Conservation (phyloP, 2,329 filamentous ascomycete species). For the Bipolaris zeicola region DNA sequence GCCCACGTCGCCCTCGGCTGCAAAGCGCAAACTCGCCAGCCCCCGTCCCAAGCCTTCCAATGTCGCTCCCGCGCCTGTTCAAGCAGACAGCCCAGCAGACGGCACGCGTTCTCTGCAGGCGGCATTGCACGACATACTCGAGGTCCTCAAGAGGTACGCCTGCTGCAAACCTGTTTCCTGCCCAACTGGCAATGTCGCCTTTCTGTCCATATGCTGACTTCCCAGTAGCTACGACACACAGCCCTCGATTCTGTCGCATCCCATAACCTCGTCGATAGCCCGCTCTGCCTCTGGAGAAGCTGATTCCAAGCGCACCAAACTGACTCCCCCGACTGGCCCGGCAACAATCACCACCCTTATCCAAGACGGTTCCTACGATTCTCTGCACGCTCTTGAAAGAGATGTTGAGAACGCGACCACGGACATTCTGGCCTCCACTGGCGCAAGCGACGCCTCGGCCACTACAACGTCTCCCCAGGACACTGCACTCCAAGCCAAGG, state of each 20-base stretch:
- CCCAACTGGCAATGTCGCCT: neutral
- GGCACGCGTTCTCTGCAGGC: constrained; percentile 37
- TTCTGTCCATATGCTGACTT: constrained; percentile 16
- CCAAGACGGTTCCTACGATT: constrained; percentile 47
- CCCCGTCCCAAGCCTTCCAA: constrained; percentile 36
- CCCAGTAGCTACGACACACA: constrained; percentile 50
- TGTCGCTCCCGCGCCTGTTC: constrained; percentile 35
- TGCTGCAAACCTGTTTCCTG: neutral
- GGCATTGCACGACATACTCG: constrained; percentile 50
- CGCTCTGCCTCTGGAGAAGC: constrained; percentile 48
- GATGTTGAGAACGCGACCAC: constrained; percentile 51
- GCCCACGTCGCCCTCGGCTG: constrained; percentile 37
- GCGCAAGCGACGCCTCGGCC: constrained; percentile 24
- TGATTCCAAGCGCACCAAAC: constrained; percentile 53
- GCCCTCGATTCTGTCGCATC: constrained; percentile 53
- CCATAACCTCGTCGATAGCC: constrained; percentile 37
- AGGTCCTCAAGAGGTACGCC: constrained; percentile 50
- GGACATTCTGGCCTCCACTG: constrained; percentile 46
- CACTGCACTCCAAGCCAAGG: constrained; percentile 35
- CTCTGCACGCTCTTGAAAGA: constrained; percentile 50
- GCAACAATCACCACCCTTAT: constrained; percentile 48
- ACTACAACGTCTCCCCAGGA: constrained; percentile 45
- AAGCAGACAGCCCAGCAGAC: constrained; percentile 19
- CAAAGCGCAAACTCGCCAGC: constrained; percentile 55
- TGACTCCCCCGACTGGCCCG: constrained; percentile 42